Evolutionary conservation across 768 basidiomycete species (phyloP), one percentile per base, ranked within the genome.

Genomic region (Ramaria sp.): DNA sequence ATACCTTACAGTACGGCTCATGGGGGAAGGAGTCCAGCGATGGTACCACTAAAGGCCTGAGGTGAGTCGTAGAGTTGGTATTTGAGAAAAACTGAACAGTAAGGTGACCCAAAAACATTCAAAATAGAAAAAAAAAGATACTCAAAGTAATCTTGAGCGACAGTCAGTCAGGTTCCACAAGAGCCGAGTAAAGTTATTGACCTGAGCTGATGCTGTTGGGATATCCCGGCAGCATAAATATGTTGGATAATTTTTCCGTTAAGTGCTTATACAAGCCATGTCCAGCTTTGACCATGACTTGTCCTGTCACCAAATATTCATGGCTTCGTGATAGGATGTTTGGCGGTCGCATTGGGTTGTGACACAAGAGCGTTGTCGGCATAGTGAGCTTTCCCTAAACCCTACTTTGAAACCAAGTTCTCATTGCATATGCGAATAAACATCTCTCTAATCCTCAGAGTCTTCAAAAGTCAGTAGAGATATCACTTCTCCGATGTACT

Each of bases 31-130:
- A 86, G 69, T 0, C 80, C 74, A 0, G 83, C 78, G 2, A 86
- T 67, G 0, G 84, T 83, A 63, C 79, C 85, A 63, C 82, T 86
- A 60, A 84, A 86, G 2, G 83, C 81, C 66, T 86, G 85, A 3
- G 83, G 55, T 0, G 80, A 80, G 60, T 86, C 86, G 61, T 79
- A 74, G 13, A 81, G 69, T 64, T 86, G 84, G 62, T 84, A 86
- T 59, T 83, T 86, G 34, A 2, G 9, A 37, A 10, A 37, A 37
- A 10, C 27, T 27, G 27, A 27, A 37, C 10, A 62, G 46, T 19
- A 9, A 12, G 13, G 24, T 15, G 30, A 27, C 20, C 10, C 43
- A 20, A 31, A 59, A 63, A 55, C 45, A 47, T 59, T 53, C 34
- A 53, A 22, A 24, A 27, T n/a, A 46, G 49, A 19, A 19, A 19